Evolutionary conservation across 116 monocot species (phyloP).

Genomic region (Cymodocea nodosa): DNA sequence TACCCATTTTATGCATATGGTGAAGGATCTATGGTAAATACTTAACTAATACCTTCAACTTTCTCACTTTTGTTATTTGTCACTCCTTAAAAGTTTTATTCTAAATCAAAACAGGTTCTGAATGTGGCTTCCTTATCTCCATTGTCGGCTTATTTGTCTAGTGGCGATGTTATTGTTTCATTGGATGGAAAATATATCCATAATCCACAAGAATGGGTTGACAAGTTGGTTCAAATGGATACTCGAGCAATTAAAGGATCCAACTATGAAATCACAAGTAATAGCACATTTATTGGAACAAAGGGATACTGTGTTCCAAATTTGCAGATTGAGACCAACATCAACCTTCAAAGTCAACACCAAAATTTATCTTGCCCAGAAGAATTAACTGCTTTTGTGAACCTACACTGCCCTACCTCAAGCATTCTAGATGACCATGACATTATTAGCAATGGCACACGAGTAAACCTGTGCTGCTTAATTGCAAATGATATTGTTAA

Average conservation of each 20-base stretch:
- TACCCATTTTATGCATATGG: constrained; percentile 52
- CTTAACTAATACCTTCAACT: constrained; percentile 3
- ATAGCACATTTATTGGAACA: constrained; percentile 1
- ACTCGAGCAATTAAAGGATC: constrained; percentile 8
- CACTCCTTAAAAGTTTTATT: constrained; percentile 6
- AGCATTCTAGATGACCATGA: constrained; percentile 21
- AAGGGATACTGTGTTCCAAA: constrained; percentile 79
- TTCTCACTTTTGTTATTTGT: not conserved
- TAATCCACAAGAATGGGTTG: constrained; percentile 40
- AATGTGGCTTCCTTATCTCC: constrained; percentile 39
- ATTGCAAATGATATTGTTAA: constrained; percentile 49
- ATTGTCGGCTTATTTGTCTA: constrained; percentile 46
- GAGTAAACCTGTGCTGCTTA: constrained; percentile 35
- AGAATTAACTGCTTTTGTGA: constrained; percentile 38
- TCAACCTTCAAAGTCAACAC: constrained; percentile 7
- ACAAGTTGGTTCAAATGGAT: constrained; percentile 28
- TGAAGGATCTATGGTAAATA: constrained; percentile 48
- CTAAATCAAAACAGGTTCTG: constrained; percentile 39
- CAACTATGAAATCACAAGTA: constrained; percentile 5
- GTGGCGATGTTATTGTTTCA: constrained; percentile 43
- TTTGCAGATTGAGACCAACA: constrained; percentile 30
- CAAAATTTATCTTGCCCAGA: constrained; percentile 48
- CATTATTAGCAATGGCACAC: not conserved
- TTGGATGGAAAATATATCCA: constrained; percentile 54
- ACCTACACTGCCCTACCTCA: constrained; percentile 22